Evolutionary conservation across 2,329 filamentous ascomycete species (phyloP), one percentile per base, ranked within the genome.

Genomic region (Cladophialophora yegresii): DNA sequence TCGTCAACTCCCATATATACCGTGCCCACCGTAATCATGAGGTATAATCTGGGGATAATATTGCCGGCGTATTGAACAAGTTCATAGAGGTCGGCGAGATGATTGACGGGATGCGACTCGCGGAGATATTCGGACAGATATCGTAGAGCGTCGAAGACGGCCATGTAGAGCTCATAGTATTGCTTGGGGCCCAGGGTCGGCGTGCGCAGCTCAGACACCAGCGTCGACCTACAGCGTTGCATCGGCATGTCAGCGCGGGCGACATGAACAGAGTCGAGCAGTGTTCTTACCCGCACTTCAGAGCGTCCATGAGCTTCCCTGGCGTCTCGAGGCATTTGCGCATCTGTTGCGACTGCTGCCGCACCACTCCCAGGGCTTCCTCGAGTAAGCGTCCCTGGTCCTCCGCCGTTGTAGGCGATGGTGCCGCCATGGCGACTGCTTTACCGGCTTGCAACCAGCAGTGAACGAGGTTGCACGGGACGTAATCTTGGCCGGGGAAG

Each of bases 111-210:
- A 78, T 99, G 95, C 74, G 93, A 97, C 76, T 99, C 95, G 79
- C 92, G 93, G 51, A 99, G 88, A 79, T 97, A 96, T 69, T 96
- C 91, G 61, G 95, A 96, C 59, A 99, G 88, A 79, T 98, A 93
- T 77, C 95, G 92, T 76, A 99, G 82, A 69, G 96, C 93, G 82
- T 99, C 95, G 79, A 99, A 99, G 68, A 99, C 92, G 70, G 95
- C 87, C 95, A 99, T 99, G 81, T 99, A 99, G 64, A 99, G 86
- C 82, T 99, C 96, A 79, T 99, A 99, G 82, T 99, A 99, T 79
- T 99, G 95, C 79, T 99, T 99, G 36, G 95, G 95, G n/a, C 95
- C 92, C 58, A 99, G 85, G 73, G 91, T 97, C 77, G 93, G 96
- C 4, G 95, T 99, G 72, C 95, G 92, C 73, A 99, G 86, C 79